A percentile compares a stretch with the other conserved stretches of the same genome.
These are phyloP conservation scores for Aspergillus nidulans DNA, from an alignment of 495 filamentous ascomycete species.

Conservation along the genomic window DNA sequence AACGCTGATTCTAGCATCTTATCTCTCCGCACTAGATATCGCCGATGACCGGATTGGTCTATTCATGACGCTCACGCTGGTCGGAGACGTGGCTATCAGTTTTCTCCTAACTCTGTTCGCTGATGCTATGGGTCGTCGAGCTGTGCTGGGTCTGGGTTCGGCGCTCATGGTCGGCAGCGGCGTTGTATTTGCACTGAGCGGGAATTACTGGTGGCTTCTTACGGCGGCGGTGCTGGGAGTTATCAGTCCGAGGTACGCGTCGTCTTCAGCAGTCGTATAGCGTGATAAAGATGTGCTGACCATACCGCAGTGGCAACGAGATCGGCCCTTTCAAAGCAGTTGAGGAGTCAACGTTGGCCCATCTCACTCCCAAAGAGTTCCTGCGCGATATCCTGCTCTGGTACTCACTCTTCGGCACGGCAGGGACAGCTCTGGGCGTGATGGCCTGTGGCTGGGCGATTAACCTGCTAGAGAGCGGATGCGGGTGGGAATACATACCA, in stretches of 20 bases:
- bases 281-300: background rate
- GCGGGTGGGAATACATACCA: conserved; percentile 50
- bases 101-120: conserved; percentile 71
- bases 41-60: conserved; percentile 72
- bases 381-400: conserved; percentile 77
- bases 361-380: conserved; percentile 56
- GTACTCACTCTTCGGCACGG: conserved; percentile 66
- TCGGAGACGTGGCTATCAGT: conserved; percentile 76
- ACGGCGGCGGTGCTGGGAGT: conserved; percentile 73
- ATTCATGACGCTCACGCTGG: conserved; percentile 82
- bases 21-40: conserved; percentile 61
- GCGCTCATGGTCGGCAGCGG: conserved; percentile 65
- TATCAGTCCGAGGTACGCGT: conserved; percentile 63
- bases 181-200: conserved; percentile 59
- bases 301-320: conserved; percentile 68
- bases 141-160: conserved; percentile 65
- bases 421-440: conserved; percentile 62
- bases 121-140: conserved; percentile 66
- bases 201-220: conserved; percentile 72
- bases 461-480: conserved; percentile 41
- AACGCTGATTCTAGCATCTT: conserved; percentile 68
- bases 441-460: conserved; percentile 63
- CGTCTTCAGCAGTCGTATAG: background rate
- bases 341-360: conserved; percentile 78
- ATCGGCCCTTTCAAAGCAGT: conserved; percentile 80